Conservation (phyloP, 768 basidiomycete species). For the Kondoa subrosea region DNA sequence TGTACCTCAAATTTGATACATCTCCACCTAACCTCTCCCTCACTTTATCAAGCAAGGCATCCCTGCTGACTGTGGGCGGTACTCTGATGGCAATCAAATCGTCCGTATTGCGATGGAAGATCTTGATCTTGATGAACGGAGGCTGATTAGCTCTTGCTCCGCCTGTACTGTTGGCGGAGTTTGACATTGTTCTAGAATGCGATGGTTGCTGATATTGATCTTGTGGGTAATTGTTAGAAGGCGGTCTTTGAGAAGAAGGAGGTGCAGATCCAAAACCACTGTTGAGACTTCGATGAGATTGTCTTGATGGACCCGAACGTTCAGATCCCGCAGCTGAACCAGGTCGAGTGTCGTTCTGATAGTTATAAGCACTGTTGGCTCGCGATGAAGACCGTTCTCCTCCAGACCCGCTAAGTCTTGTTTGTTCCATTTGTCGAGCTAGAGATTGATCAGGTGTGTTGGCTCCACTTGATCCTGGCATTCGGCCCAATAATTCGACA, state of each 20-base stretch:
- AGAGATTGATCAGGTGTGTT: neutral
- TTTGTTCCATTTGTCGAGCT: neutral
- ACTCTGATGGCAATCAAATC: slow-evolving; percentile 95
- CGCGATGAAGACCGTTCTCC: neutral
- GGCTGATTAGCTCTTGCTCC: slow-evolving; percentile 4
- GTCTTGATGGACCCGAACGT: neutral
- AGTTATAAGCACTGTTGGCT: neutral
- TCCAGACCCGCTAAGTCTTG: neutral
- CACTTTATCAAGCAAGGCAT: slow-evolving; percentile 80
- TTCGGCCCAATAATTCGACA: slow-evolving; percentile 27
- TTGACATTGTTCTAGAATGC: neutral
- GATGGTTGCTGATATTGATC: neutral
- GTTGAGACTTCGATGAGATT: neutral
- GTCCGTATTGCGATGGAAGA: slow-evolving; percentile 81
- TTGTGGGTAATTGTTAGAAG: neutral
- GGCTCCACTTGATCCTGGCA: slow-evolving; percentile 11
- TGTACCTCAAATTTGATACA: slow-evolving; percentile 52
- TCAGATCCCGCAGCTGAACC: neutral
- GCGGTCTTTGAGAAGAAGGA: slow-evolving; percentile 7
- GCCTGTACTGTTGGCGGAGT: slow-evolving; percentile 1
- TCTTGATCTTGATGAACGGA: slow-evolving; percentile 86
- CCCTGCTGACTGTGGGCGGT: slow-evolving; percentile 71
- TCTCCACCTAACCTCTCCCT: slow-evolving; percentile 65
- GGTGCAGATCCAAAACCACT: neutral
- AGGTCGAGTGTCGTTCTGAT: neutral